Percentiles rank a stretch among this genome's conserved stretches.
phyloP scores from a whole-genome alignment of 305 asterid species.

The Salvia sclarea region DNA sequence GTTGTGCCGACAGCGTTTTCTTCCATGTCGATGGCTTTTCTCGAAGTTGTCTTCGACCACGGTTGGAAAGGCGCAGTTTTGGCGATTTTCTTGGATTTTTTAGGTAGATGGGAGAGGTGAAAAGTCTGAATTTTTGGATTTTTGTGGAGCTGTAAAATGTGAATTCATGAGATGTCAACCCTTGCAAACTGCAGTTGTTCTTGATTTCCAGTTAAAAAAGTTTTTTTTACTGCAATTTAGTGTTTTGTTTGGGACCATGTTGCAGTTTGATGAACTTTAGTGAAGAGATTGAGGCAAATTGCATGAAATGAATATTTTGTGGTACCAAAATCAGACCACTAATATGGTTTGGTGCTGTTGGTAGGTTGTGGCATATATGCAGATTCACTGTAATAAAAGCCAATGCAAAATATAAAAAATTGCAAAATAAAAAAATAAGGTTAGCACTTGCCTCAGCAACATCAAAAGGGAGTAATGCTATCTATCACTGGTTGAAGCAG shows the following conservation, averaged over 20 bases:
- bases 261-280: background rate
- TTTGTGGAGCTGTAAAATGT: background rate
- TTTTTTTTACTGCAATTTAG: background rate
- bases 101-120: background rate
- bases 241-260: background rate
- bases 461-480: background rate
- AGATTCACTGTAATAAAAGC: background rate
- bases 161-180: background rate
- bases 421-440: background rate
- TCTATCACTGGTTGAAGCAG: background rate
- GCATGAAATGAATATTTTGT: background rate
- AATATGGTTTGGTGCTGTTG: background rate
- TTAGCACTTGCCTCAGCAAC: background rate
- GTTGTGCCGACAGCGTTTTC: background rate
- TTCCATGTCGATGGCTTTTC: no score
- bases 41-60: no score
- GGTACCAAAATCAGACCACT: background rate
- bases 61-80: slow-evolving; percentile 13
- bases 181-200: background rate
- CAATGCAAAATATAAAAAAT: background rate
- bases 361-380: background rate
- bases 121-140: background rate
- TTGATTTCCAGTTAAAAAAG: background rate
- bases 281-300: background rate
- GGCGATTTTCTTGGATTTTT: background rate